Conservation (phyloP, 345 rosid genomes). For the Ailanthus altissimus region DNA sequence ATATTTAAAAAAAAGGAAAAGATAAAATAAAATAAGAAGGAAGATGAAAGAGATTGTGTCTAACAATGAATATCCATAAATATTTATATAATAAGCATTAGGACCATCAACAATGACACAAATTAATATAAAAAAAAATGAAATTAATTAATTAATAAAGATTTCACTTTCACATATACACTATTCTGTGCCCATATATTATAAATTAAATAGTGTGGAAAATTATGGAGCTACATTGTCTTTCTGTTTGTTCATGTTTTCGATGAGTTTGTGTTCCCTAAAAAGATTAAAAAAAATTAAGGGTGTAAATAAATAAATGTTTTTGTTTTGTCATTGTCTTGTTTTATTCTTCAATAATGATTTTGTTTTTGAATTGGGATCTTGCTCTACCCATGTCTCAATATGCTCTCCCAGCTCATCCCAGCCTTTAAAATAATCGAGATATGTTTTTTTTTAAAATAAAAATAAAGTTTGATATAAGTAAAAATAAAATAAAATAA, state of each 20-base stretch:
- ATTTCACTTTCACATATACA: conserved; percentile 5
- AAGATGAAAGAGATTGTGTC: neutral
- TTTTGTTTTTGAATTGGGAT: conserved; percentile 52
- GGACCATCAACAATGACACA: neutral
- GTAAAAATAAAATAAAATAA: neutral
- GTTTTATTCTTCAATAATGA: conserved; percentile 68
- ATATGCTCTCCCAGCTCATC: conserved; percentile 69
- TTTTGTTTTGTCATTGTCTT: conserved; percentile 66
- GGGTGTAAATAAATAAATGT: conserved; percentile 30
- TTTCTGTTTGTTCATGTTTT: conserved; percentile 28
- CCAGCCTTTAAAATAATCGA: conserved; percentile 30
- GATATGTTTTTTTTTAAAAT: neutral
- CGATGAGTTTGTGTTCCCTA: conserved; percentile 28
- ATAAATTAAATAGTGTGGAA: neutral
- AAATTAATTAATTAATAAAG: too few relatives aligned
- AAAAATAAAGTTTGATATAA: neutral
- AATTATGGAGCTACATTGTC: conserved; percentile 27
- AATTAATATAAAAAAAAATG: conserved; percentile 2
- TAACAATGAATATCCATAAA: neutral
- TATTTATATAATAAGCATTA: neutral
- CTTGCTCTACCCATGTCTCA: conserved; percentile 37
- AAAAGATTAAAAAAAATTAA: neutral
- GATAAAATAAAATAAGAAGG: too few relatives aligned
- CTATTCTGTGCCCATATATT: neutral
- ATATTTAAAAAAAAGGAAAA: too few relatives aligned